Evolutionary conservation across 2,329 filamentous ascomycete genomes (phyloP).

Genomic region (Cladosporium sp.): DNA sequence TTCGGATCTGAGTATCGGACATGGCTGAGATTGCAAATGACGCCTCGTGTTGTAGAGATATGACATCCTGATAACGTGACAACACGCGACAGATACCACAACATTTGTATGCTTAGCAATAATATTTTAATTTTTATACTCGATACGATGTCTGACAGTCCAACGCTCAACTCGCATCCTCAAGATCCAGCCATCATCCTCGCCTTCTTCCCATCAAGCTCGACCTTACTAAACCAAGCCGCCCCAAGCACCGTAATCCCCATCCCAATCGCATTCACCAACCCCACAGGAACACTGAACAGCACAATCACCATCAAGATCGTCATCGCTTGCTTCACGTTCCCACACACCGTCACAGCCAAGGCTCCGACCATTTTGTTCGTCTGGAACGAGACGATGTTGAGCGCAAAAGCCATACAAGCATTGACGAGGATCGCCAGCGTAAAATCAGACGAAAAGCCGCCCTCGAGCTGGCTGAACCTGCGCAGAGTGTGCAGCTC

Average conservation of each 20-base stretch:
- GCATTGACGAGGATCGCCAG: constrained; percentile 30
- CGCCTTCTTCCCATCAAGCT: constrained; percentile 49
- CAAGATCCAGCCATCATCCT: constrained; percentile 12
- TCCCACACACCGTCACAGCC: constrained; percentile 31
- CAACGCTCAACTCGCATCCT: background rate
- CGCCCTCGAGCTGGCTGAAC: constrained; percentile 22
- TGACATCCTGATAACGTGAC: background rate
- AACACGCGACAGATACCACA: background rate
- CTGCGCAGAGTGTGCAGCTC: constrained; percentile 39
- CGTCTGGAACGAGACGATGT: constrained; percentile 33
- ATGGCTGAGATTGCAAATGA: no score
- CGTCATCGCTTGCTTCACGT: constrained; percentile 35
- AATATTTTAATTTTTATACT: background rate
- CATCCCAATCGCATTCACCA: constrained; percentile 57
- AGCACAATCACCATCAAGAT: constrained; percentile 32
- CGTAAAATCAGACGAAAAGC: constrained; percentile 18
- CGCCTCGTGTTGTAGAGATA: no score
- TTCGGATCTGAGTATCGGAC: no score
- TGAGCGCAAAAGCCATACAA: constrained; percentile 31
- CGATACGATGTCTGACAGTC: background rate
- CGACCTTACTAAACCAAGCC: constrained; percentile 59
- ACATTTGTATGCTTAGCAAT: background rate
- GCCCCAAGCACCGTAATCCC: constrained; percentile 56
- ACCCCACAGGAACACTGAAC: constrained; percentile 31
- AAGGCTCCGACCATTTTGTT: constrained; percentile 35